Conservation (phyloP, 768 basidiomycete genomes). For the Serendipita sp. region DNA sequence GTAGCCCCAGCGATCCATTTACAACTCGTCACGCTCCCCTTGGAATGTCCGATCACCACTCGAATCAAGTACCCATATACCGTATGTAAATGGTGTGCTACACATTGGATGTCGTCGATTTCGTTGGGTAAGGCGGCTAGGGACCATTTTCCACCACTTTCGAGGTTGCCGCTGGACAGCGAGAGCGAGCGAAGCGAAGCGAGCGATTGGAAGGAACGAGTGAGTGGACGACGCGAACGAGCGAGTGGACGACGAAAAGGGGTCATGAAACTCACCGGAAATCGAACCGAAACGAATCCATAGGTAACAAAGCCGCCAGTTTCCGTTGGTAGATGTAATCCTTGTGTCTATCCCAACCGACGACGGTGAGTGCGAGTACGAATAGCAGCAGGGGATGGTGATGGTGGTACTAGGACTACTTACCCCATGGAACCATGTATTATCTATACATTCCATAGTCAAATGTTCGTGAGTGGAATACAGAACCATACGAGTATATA, state of each 20-base stretch:
- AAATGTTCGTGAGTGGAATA: background rate
- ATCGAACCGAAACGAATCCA: slow-evolving; percentile 78
- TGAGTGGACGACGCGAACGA: background rate
- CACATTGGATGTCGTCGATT: slow-evolving; percentile 46
- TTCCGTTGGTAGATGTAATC: slow-evolving; percentile 70
- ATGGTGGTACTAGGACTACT: no score
- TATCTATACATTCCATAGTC: background rate
- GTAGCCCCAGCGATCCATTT: slow-evolving; percentile 43
- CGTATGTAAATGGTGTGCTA: slow-evolving; percentile 43
- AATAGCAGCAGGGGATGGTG: background rate
- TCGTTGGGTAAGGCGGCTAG: slow-evolving; percentile 46
- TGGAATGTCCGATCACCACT: slow-evolving; percentile 62
- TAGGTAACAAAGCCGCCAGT: slow-evolving; percentile 43
- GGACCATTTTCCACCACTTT: slow-evolving; percentile 52
- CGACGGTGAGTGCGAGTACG: background rate
- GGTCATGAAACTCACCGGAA: slow-evolving; percentile 39
- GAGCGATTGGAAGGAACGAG: no score
- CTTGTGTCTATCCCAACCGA: slow-evolving; percentile 46
- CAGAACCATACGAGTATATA: background rate
- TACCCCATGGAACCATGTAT: background rate
- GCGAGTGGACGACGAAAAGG: background rate
- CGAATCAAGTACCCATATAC: slow-evolving; percentile 52
- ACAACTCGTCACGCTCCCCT: slow-evolving; percentile 51
- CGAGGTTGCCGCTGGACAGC: slow-evolving; percentile 52
- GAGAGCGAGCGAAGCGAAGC: no score